Percentiles rank a stretch among this genome's conserved stretches.
Evolutionary conservation across 139 green algal genomes (phyloP).

Genomic region (Mesotaenium endlicherianum): DNA sequence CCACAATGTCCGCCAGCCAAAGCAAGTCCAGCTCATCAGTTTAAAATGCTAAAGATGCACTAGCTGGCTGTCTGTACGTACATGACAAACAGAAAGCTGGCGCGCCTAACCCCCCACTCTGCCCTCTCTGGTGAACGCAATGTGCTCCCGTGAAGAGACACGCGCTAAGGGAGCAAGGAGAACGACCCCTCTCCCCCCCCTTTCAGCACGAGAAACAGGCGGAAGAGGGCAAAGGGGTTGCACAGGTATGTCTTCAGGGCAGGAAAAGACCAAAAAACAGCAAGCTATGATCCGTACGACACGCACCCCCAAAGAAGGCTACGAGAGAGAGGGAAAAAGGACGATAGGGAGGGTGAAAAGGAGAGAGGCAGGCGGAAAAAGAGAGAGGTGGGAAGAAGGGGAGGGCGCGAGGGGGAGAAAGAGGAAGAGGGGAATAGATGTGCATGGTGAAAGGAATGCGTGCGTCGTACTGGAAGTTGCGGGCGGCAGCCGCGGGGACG

Average conservation of each 20-base stretch:
- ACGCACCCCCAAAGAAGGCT: neutral
- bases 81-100: too few relatives aligned
- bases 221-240: neutral
- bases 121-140: neutral
- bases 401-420: too few relatives aligned
- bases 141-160: neutral
- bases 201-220: neutral
- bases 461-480: conserved; percentile 12
- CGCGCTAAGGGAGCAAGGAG: neutral
- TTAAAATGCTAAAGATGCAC: too few relatives aligned
- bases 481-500: conserved; percentile 2
- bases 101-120: too few relatives aligned
- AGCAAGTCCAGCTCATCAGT: too few relatives aligned
- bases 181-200: neutral
- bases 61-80: too few relatives aligned
- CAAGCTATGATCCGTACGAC: neutral
- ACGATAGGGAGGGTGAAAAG: too few relatives aligned
- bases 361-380: too few relatives aligned
- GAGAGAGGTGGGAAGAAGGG: too few relatives aligned
- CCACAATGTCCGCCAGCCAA: neutral
- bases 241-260: neutral
- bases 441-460: too few relatives aligned
- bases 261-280: neutral
- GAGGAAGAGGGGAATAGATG: too few relatives aligned
- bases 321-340: neutral